Evolutionary conservation across 768 basidiomycete species (phyloP).

Genomic region (Exsudoporus frostii): DNA sequence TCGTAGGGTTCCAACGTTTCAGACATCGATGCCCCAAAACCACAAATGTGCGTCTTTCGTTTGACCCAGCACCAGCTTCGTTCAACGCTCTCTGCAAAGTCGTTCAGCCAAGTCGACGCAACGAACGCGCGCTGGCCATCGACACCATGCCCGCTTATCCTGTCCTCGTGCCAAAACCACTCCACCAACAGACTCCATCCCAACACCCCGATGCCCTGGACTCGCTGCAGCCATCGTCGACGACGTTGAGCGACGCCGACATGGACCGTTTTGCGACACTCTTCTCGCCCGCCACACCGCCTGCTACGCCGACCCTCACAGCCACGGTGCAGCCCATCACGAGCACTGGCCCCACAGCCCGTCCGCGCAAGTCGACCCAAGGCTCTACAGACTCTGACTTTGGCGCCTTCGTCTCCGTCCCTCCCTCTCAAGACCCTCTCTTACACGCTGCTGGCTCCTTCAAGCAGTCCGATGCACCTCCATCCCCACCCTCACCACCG

Average conservation of each 20-base stretch:
- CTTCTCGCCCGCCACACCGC: conserved; percentile 40
- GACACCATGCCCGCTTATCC: background rate
- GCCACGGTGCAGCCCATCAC: background rate
- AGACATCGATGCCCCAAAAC: background rate
- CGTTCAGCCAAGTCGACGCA: background rate
- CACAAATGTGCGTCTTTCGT: background rate
- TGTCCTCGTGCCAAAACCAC: background rate
- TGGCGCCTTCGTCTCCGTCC: conserved; percentile 59
- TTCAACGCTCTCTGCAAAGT: conserved; percentile 12
- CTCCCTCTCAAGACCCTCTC: conserved; percentile 49
- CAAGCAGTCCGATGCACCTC: background rate
- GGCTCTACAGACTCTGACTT: conserved; percentile 49
- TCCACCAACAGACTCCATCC: background rate
- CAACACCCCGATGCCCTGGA: too few relatives aligned
- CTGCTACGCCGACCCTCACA: conserved; percentile 20
- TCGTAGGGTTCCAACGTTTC: background rate
- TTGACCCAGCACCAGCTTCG: background rate
- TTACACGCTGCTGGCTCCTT: background rate
- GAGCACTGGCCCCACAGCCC: background rate
- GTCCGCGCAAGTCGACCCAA: conserved; percentile 13
- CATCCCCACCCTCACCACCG: background rate
- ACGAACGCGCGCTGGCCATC: background rate
- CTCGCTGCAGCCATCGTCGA: background rate
- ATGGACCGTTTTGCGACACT: conserved; percentile 42
- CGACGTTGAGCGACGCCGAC: conserved; percentile 25